phyloP scores from a whole-genome alignment of 225 moss, liverwort and hornwort species.

The Asterella californica region DNA sequence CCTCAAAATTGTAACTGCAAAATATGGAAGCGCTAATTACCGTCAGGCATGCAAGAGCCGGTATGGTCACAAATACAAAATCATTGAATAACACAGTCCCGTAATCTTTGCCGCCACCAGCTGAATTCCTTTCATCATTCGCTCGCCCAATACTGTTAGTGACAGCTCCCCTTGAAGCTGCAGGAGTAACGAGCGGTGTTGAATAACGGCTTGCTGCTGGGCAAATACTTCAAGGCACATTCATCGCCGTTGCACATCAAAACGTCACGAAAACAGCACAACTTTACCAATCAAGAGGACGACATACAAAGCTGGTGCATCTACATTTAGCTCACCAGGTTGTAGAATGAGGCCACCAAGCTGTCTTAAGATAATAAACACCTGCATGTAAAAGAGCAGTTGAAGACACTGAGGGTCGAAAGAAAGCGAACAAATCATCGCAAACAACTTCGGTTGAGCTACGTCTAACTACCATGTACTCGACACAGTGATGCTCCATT shows the following conservation, averaged over 20 bases:
- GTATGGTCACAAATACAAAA: constrained; percentile 56
- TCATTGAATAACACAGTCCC: constrained; percentile 32
- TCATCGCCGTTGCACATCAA: not conserved
- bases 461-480: not conserved
- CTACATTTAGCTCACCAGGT: constrained; percentile 29
- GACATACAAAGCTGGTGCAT: not conserved
- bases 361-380: constrained; percentile 73
- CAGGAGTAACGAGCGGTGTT: not conserved
- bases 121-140: constrained; percentile 25
- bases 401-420: not conserved
- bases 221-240: not conserved
- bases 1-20: not conserved
- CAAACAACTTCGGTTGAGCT: too few relatives aligned
- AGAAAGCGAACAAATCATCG: not conserved
- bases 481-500: not conserved
- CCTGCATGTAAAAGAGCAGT: constrained; percentile 34
- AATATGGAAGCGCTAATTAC: constrained; percentile 36
- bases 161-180: constrained; percentile 16
- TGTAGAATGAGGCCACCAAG: constrained; percentile 37
- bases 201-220: not conserved
- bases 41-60: constrained; percentile 72
- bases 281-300: not conserved
- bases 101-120: constrained; percentile 11
- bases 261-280: not conserved
- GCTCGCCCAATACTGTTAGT: constrained; percentile 1